Conservation (phyloP, 1,284 basidiomycete genomes). For the Apiotrichum gracile region DNA sequence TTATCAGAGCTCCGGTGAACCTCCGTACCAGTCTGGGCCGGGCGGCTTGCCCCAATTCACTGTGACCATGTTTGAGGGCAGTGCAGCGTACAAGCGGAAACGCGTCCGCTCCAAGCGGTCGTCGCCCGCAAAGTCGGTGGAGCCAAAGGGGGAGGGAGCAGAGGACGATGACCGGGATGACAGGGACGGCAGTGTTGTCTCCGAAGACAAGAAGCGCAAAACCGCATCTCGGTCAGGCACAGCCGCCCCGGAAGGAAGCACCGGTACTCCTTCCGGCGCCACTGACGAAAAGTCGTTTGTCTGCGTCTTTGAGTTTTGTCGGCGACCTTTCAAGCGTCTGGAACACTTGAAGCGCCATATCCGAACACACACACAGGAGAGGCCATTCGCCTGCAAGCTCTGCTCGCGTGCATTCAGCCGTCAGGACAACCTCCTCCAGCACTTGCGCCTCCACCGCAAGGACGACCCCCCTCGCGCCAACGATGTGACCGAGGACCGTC, state of each 20-base stretch:
- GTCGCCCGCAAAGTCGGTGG: conserved; percentile 13
- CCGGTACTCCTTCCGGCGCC: conserved; percentile 7
- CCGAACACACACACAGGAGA: conserved; percentile 81
- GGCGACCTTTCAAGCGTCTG: conserved; percentile 76
- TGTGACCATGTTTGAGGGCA: conserved; percentile 21
- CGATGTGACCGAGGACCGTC: conserved; percentile 14
- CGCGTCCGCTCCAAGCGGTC: conserved; percentile 13
- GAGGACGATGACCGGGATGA: conserved; percentile 2
- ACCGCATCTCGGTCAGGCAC: not conserved
- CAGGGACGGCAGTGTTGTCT: conserved; percentile 3
- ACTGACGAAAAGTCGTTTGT: conserved; percentile 19
- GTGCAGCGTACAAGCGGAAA: conserved; percentile 19
- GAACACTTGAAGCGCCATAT: conserved; percentile 83
- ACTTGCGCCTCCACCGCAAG: conserved; percentile 64
- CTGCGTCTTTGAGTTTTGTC: conserved; percentile 51
- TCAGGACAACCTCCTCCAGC: conserved; percentile 77
- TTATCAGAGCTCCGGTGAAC: conserved; percentile 1
- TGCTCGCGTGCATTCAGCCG: conserved; percentile 76
- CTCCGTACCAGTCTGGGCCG: conserved; percentile 10
- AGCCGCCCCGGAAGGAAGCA: conserved; percentile 6
- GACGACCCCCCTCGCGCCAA: conserved; percentile 21
- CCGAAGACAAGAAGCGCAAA: conserved; percentile 11
- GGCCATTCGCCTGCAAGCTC: conserved; percentile 65
- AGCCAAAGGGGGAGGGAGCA: conserved; percentile 8
- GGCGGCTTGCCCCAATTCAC: conserved; percentile 17